These are phyloP conservation scores for Alternaria longipes DNA, from an alignment of 2,329 filamentous ascomycete species.

Conservation along the genomic window DNA sequence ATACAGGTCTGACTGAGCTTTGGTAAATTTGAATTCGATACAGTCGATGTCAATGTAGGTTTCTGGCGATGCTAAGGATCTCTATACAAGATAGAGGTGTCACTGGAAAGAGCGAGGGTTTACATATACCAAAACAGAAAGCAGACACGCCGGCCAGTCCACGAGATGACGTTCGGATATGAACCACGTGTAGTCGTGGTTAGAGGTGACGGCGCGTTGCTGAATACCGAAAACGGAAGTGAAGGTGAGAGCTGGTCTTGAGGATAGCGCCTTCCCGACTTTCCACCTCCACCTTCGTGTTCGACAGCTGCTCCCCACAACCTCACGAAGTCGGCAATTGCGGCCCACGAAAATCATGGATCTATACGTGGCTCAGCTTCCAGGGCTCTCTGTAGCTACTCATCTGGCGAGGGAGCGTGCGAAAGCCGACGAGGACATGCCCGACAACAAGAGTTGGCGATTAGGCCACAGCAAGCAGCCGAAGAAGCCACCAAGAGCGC, in stretches of 20 bases:
- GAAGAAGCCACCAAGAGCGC: conserved; percentile 29
- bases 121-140: background rate
- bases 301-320: background rate
- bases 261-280: background rate
- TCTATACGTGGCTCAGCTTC: conserved; percentile 13
- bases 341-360: conserved; percentile 10
- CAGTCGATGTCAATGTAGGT: background rate
- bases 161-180: background rate
- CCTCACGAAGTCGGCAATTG: conserved; percentile 2
- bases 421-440: conserved; percentile 21
- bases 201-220: background rate
- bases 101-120: background rate
- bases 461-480: conserved; percentile 28
- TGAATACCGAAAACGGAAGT: background rate
- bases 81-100: too few relatives aligned
- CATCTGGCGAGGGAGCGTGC: conserved; percentile 9
- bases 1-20: background rate
- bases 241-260: conserved; percentile 6
- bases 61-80: background rate
- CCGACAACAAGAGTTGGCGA: conserved; percentile 38
- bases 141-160: background rate
- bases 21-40: too few relatives aligned
- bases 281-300: background rate
- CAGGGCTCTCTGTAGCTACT: conserved; percentile 12
- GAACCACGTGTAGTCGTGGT: background rate